Conservation (phyloP, 1,284 basidiomycete species). For the Malassezia furfur region DNA sequence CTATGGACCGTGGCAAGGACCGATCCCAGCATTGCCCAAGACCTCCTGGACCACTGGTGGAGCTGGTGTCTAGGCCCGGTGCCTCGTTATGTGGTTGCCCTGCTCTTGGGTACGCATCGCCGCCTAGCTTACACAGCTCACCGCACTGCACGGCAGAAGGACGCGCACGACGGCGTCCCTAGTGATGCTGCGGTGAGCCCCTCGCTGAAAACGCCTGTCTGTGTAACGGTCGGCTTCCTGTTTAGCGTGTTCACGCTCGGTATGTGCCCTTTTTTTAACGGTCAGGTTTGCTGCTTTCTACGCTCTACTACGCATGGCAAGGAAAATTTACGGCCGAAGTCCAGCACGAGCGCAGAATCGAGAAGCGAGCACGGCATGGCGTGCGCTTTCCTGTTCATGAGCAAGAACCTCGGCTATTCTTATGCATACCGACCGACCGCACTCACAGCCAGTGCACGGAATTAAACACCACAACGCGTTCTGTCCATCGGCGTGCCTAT, state of each 20-base stretch:
- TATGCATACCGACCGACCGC: too few relatives aligned
- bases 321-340: background rate
- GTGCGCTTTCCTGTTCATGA: too few relatives aligned
- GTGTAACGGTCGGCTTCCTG: background rate
- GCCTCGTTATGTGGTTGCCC: background rate
- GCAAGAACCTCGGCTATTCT: too few relatives aligned
- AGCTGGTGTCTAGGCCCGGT: conserved; percentile 10
- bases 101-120: background rate
- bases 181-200: too few relatives aligned
- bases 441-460: too few relatives aligned
- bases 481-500: too few relatives aligned
- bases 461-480: too few relatives aligned
- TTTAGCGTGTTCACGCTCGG: background rate
- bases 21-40: background rate
- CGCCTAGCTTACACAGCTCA: background rate
- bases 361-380: too few relatives aligned
- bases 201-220: background rate
- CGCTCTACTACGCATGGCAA: background rate
- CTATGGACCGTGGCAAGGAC: background rate
- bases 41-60: background rate
- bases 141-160: background rate
- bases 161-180: too few relatives aligned
- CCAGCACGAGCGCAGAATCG: background rate
- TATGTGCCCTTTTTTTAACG: background rate
- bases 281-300: background rate